Percentiles rank a stretch among this genome's conserved stretches.
These are phyloP conservation scores for Mycena filopes DNA, from an alignment of 768 basidiomycete genomes.

Conservation along the genomic window DNA sequence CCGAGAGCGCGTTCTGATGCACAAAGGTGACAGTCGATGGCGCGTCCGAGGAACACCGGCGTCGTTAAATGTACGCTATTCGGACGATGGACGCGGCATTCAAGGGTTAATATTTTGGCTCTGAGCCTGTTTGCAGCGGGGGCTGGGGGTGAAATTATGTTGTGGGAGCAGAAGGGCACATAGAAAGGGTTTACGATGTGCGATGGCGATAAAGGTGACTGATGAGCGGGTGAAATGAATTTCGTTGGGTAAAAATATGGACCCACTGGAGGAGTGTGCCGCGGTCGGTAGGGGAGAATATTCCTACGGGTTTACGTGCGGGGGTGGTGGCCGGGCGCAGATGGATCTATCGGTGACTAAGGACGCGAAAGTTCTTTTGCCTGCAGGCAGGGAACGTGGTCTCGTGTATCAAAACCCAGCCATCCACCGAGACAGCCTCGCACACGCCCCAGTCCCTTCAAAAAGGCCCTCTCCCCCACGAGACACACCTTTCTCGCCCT, in stretches of 20 bases:
- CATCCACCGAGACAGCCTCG: constrained; percentile 57
- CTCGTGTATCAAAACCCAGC: constrained; percentile 66
- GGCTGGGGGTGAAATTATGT: constrained; percentile 2
- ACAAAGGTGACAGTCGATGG: constrained; percentile 13
- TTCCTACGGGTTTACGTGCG: constrained; percentile 27
- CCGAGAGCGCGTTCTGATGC: constrained; percentile 19
- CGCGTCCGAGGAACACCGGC: constrained; percentile 25
- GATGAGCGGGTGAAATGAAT: constrained; percentile 48
- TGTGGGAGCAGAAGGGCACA: constrained; percentile 19
- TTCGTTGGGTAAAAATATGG: constrained; percentile 19
- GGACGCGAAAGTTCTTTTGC: constrained; percentile 58
- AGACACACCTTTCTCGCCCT: constrained; percentile 50
- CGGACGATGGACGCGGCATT: constrained; percentile 20
- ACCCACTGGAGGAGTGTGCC: constrained; percentile 16
- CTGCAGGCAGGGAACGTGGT: constrained; percentile 85
- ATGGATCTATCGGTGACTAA: constrained; percentile 29
- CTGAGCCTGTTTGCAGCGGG: constrained; percentile 14
- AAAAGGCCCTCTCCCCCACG: constrained; percentile 60
- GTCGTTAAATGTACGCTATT: constrained; percentile 22
- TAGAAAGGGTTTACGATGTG: constrained; percentile 25
- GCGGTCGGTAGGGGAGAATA: constrained; percentile 2
- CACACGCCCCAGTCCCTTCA: constrained; percentile 61
- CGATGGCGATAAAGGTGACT: constrained; percentile 63
- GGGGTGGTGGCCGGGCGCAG: constrained; percentile 17
- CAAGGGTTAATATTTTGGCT: constrained; percentile 17